A percentile compares a stretch with the other conserved stretches of the same genome.
These are phyloP conservation scores for Nemania sp. DNA, from an alignment of 2,329 filamentous ascomycete species.

Conservation along the genomic window DNA sequence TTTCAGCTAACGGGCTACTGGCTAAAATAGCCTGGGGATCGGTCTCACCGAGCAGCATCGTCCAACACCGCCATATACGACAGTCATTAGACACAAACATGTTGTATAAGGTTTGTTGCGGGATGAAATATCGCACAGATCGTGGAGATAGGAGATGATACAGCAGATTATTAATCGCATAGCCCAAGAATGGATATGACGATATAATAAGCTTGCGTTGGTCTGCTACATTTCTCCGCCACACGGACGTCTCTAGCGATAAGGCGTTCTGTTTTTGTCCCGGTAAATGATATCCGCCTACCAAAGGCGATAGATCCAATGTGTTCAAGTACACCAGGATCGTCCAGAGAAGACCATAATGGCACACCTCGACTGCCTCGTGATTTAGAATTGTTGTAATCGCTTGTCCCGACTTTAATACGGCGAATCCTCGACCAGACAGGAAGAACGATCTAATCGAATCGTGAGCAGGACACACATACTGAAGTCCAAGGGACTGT, in stretches of 20 bases:
- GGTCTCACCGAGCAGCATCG: constrained; percentile 22
- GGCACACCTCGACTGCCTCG: constrained; percentile 16
- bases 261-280: neutral
- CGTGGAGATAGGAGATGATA: constrained; percentile 24
- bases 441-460: constrained; percentile 24
- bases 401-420: constrained; percentile 4
- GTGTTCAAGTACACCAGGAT: constrained; percentile 26
- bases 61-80: constrained; percentile 26
- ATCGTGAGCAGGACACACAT: constrained; percentile 16
- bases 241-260: constrained; percentile 6
- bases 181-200: constrained; percentile 23
- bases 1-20: constrained; percentile 13
- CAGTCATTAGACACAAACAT: constrained; percentile 16
- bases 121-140: constrained; percentile 21
- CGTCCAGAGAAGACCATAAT: constrained; percentile 22
- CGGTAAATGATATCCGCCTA: constrained; percentile 13
- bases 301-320: constrained; percentile 19
- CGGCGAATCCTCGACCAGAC: constrained; percentile 21
- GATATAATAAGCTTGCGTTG: constrained; percentile 22
- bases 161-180: constrained; percentile 22
- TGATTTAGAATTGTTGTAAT: neutral
- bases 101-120: constrained; percentile 20
- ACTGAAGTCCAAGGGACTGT: constrained; percentile 23
- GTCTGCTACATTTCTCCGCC: constrained; percentile 14
- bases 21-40: constrained; percentile 16